Evolutionary conservation across 2,329 filamentous ascomycete genomes (phyloP), one percentile per base, ranked within the genome.

Genomic region (Aspergillus candidus): DNA sequence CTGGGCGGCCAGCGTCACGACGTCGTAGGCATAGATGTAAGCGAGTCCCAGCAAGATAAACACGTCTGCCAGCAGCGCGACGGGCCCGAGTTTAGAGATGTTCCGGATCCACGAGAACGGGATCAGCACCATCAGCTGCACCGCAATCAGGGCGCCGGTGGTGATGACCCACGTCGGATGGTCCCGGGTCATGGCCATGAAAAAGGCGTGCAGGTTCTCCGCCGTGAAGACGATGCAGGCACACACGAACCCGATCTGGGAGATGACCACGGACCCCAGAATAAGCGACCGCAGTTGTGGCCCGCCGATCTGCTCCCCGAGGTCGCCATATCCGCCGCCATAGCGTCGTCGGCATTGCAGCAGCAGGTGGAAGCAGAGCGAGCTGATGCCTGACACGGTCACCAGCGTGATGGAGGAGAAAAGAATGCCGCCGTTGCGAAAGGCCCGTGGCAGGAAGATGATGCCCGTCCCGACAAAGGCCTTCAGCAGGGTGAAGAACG

Each of bases 11-110:
- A 97, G 81, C 1, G 89, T 95, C 54, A 86, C 72, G 51, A 97
- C 76, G 59, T 96, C 91, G 69, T 88, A 96, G 72, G 93, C 95
- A 65, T 95, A 94, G 27, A 97, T 80, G 60, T 96, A 96, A 2
- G 89, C 79, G 11, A 97, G 77, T 2, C 91, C 91, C 46, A 95
- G 77, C 41, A 95, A 76, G 61, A 97, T 97, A 68, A 97, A 96
- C 6, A 85, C 81, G 63, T 97, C 91, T 1, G 91, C 91, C 51
- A 96, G 77, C 32, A 96, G 76, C 4, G 91, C 93, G 2, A 93
- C 89, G 61, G 94, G 90, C 10, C 88, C 88, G 30, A 97, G 84
- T 70, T 97, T 94, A 68, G 88, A 90, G 66, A 97, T 96, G 65
- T 97, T 91, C 51, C 91, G 81, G 55, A 97, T 84, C 43, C 97